Evolutionary conservation across 2,329 filamentous ascomycete genomes (phyloP), one percentile per base, ranked within the genome.

Genomic region (Verticillium isaacii): DNA sequence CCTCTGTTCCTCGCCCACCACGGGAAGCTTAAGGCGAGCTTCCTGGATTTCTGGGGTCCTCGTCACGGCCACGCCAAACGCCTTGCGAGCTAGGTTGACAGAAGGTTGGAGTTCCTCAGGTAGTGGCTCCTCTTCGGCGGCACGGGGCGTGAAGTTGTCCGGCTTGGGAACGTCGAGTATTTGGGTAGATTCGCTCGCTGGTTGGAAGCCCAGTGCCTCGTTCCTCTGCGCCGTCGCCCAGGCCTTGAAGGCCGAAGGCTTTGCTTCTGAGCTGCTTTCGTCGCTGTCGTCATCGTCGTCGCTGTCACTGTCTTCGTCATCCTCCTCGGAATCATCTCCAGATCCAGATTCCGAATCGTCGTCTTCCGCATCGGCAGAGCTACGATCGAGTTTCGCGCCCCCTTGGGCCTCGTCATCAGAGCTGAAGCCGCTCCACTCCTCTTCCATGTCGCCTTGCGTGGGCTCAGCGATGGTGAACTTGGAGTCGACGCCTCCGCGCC

Each of bases 1-100:
- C 70, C 90, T 93, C 72, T 99, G 95, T 74, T 99, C 95, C 73
- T 98, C 93, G 1, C 91, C 91, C 1, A 98, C 92, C 1, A 99
- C 91, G 0, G 95, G 95, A 17, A 99, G 82, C 61, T 90, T 86
- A 56, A 96, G 75, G 14, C 95, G 87, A 12, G 89, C 86, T 57
- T 89, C 85, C 72, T 97, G 92, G 25, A 98, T 90, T 19, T 90
- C 88, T 5, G 87, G 78, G 0, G 85, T 78, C 62, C 95, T 86
- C 45, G 85, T 78, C 2, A 97, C 88, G 1, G 85, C 75, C 1
- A 97, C 89, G 64, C 88, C 89, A 72, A 87, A 93, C 1, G 89
- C 90, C 70, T 93, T 94, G 64, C 93, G 83, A 41, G 82, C 81
- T 2, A 78, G 77, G 67, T 85, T 85, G 19, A 79, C 78, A 0